phyloP scores from a whole-genome alignment of 768 basidiomycete species.

The Mrakia hoshinonis region DNA sequence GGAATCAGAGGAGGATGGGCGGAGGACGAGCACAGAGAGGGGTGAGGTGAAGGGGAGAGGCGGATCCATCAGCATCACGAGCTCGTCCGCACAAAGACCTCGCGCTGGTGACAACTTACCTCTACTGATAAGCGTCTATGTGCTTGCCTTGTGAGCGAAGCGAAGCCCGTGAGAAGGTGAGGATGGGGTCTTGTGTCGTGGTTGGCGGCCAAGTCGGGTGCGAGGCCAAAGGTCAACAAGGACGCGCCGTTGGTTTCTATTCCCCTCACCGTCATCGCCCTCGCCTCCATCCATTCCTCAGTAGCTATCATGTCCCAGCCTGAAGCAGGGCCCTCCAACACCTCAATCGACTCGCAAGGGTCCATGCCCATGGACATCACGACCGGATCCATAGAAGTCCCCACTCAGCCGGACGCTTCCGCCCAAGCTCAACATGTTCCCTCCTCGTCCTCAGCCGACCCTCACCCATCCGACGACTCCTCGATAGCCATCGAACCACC shows the following conservation, averaged over 20 bases:
- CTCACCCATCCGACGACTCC: neutral
- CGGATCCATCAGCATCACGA: neutral
- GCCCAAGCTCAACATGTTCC: neutral
- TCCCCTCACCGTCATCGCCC: neutral
- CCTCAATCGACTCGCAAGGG: neutral
- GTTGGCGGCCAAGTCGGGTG: neutral
- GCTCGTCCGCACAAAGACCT: neutral
- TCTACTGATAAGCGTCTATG: neutral
- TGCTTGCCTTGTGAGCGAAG: neutral
- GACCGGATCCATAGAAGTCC: neutral
- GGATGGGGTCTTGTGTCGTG: neutral
- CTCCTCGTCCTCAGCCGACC: neutral
- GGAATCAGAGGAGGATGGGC: neutral
- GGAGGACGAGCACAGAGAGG: neutral
- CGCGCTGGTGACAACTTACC: neutral
- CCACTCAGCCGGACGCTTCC: neutral
- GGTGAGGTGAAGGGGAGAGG: neutral
- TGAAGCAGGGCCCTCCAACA: neutral
- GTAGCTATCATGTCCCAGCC: neutral
- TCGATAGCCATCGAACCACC: conserved; percentile 9
- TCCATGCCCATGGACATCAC: neutral
- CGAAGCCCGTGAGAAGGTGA: neutral
- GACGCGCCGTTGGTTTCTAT: neutral
- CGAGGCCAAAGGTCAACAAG: no score
- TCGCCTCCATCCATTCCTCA: neutral